Percentiles rank a stretch among this genome's conserved stretches.
phyloP scores from a whole-genome alignment of 2,329 filamentous ascomycete genomes.

The Exophiala lecanii-corni region DNA sequence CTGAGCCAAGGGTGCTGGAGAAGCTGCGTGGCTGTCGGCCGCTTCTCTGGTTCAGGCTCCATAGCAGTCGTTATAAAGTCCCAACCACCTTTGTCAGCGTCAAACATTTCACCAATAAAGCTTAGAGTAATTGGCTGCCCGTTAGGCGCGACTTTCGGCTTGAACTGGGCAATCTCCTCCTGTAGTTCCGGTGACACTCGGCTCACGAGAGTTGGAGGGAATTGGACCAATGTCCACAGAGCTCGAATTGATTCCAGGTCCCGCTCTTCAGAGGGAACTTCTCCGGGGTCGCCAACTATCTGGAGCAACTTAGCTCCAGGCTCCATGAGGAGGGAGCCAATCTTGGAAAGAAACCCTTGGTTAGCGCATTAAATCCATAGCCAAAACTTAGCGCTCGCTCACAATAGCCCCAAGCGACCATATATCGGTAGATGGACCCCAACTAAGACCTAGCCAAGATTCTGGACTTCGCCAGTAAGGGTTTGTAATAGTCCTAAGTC shows the following conservation, averaged over 20 bases:
- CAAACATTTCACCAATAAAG: neutral
- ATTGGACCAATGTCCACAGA: neutral
- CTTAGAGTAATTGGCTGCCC: slow-evolving; percentile 1
- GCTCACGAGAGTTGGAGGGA: neutral
- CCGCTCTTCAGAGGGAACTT: neutral
- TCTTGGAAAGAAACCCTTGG: neutral
- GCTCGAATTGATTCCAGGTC: neutral
- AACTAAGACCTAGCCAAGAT: slow-evolving; percentile 3
- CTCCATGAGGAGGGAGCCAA: slow-evolving; percentile 2
- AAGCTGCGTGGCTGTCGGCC: slow-evolving; percentile 4
- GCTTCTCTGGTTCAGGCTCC: slow-evolving; percentile 2
- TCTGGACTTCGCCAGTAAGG: slow-evolving; percentile 4
- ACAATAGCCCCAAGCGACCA: slow-evolving; percentile 1
- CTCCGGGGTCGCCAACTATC: neutral
- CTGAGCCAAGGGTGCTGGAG: slow-evolving; percentile 7
- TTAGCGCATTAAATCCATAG: neutral
- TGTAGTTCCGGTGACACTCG: neutral
- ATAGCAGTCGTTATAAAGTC: slow-evolving; percentile 8
- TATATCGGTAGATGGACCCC: slow-evolving; percentile 1
- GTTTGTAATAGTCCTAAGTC: slow-evolving; percentile 1
- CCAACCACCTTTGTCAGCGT: slow-evolving; percentile 2
- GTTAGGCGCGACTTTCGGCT: neutral
- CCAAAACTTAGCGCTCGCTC: neutral
- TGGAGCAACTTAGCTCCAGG: slow-evolving; percentile 1
- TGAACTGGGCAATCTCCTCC: neutral